Percentiles rank a stretch among this genome's conserved stretches.
Evolutionary conservation across 192 early-diverging fungal species (phyloP).

Genomic region (Rhizoclosmatium sp.): DNA sequence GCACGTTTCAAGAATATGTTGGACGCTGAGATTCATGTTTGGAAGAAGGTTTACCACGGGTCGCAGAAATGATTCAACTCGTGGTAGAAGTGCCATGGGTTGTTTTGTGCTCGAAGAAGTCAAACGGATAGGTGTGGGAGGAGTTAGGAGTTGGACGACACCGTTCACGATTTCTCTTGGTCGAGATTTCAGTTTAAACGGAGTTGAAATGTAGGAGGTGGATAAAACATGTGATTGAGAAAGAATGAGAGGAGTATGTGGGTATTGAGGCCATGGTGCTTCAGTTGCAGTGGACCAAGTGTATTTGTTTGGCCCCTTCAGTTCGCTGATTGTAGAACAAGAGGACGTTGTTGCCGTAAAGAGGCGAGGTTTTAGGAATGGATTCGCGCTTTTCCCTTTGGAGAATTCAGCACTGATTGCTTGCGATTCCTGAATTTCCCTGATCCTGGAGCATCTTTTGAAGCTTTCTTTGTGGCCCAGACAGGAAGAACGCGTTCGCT

Average conservation of each 20-base stretch:
- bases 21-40: too few species aligned
- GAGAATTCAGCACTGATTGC: constrained; percentile 23
- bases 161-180: neutral
- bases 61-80: too few species aligned
- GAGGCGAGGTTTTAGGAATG: constrained; percentile 19
- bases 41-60: too few species aligned
- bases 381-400: constrained; percentile 32
- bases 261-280: neutral
- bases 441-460: constrained; percentile 29
- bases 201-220: neutral
- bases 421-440: constrained; percentile 23
- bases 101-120: too few species aligned
- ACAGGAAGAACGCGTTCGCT: constrained; percentile 33
- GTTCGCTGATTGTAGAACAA: neutral
- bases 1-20: too few species aligned
- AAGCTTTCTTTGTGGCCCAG: neutral
- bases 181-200: constrained; percentile 28
- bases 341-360: neutral
- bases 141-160: neutral
- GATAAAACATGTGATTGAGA: neutral
- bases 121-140: too few species aligned
- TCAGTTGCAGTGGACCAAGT: neutral
- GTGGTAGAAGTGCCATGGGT: too few species aligned
- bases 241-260: neutral
- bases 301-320: neutral